Evolutionary conservation across 257 asterid species (phyloP).

Genomic region (Jaltomata sinuosa): DNA sequence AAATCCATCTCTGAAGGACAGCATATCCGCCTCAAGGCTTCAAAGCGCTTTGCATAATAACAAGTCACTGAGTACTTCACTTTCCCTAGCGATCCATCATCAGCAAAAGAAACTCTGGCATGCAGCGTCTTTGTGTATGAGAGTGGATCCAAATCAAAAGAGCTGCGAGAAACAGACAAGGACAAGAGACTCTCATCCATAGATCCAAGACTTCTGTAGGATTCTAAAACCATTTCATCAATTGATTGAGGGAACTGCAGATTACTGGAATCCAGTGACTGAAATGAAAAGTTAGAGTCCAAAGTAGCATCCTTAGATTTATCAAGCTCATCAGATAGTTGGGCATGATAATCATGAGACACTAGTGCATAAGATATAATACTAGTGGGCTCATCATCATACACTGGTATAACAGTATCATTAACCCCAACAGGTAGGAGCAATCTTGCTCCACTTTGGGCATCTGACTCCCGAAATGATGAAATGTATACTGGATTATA

Average conservation of each 20-base stretch:
- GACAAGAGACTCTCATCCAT: conserved; percentile 56
- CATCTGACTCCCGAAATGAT: conserved; percentile 53
- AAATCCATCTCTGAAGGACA: conserved; percentile 87
- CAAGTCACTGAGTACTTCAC: conserved; percentile 68
- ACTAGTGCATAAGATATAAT: conserved; percentile 68
- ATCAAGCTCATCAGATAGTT: conserved; percentile 57
- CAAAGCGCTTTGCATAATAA: conserved; percentile 80
- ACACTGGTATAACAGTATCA: conserved; percentile 70
- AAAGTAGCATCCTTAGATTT: conserved; percentile 34
- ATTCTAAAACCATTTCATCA: conserved; percentile 57
- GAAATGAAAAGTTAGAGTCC: conserved; percentile 29
- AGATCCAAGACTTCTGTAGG: conserved; percentile 54
- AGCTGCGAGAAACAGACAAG: conserved; percentile 41
- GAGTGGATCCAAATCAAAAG: conserved; percentile 54
- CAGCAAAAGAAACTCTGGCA: conserved; percentile 55
- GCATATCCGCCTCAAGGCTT: conserved; percentile 72
- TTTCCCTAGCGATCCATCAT: conserved; percentile 63
- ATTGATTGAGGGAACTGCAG: conserved; percentile 41
- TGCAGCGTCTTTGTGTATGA: conserved; percentile 58
- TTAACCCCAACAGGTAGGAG: conserved; percentile 64
- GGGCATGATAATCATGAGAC: conserved; percentile 47
- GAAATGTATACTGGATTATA: conserved; percentile 66
- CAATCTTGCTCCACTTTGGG: conserved; percentile 59
- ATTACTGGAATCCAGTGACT: conserved; percentile 38
- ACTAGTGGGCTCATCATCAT: conserved; percentile 97